Evolutionary conservation across 345 rosid genomes (phyloP).

Genomic region (Rhizophora mangle): DNA sequence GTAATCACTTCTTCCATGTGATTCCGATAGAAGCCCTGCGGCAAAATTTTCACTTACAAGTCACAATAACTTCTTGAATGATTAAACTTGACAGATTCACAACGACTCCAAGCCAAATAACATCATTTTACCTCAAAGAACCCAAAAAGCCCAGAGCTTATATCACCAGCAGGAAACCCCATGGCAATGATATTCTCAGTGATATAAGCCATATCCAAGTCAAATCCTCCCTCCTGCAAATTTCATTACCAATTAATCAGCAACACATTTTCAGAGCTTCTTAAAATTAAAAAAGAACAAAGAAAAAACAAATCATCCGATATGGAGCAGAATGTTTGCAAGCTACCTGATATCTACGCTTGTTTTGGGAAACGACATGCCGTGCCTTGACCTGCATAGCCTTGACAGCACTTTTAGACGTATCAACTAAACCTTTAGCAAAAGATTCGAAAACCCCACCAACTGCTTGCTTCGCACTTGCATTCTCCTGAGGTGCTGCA

Average conservation of each 20-base stretch:
- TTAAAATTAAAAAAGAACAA: neutral
- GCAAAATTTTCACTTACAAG: constrained; percentile 5
- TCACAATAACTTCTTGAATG: neutral
- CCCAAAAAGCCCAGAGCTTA: constrained; percentile 36
- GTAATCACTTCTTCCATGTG: constrained; percentile 38
- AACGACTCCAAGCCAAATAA: neutral
- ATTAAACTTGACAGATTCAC: neutral
- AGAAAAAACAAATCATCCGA: neutral
- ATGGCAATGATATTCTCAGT: constrained; percentile 37
- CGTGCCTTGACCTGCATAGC: constrained; percentile 36
- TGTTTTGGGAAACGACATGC: constrained; percentile 32
- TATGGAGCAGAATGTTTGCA: neutral
- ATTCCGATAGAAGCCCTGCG: constrained; percentile 33
- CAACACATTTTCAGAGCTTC: neutral
- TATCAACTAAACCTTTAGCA: constrained; percentile 28
- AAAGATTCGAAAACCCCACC: constrained; percentile 26
- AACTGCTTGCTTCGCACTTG: neutral
- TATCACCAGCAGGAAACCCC: constrained; percentile 39
- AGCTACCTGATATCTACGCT: constrained; percentile 31
- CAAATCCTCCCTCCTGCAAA: constrained; percentile 31
- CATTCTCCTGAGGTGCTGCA: constrained; percentile 10
- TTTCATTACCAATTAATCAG: neutral
- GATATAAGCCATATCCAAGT: constrained; percentile 44
- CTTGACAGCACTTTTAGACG: constrained; percentile 30
- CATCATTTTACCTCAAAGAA: constrained; percentile 25